Conservation (phyloP, 768 basidiomycete species). For the Suillus plorans region DNA sequence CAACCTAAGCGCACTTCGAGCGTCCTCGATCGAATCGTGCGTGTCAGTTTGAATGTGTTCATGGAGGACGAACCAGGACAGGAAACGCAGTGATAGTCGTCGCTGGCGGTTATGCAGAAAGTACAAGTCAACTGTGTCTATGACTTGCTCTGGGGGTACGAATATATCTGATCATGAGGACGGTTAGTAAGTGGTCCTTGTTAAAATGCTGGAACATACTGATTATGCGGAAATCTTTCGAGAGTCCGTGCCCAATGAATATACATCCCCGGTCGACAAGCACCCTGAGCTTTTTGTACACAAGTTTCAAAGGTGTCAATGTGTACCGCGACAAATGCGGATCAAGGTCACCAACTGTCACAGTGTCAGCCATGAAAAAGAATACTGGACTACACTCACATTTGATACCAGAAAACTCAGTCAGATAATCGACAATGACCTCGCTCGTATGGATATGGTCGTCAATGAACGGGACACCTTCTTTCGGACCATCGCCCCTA, state of each 20-base stretch:
- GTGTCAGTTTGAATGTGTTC: conserved; percentile 91
- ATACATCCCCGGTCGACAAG: conserved; percentile 94
- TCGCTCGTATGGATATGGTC: conserved; percentile 98
- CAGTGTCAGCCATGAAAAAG: conserved; percentile 8
- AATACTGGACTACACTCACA: conserved; percentile 48
- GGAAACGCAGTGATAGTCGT: conserved; percentile 86
- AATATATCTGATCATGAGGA: conserved; percentile 69
- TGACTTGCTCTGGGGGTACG: conserved; percentile 92
- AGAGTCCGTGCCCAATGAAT: conserved; percentile 95
- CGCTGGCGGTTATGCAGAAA: conserved; percentile 80
- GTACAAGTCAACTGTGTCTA: conserved; percentile 98
- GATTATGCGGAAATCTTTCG: conserved; percentile 98
- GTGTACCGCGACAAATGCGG: conserved; percentile 81
- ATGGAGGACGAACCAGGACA: conserved; percentile 91
- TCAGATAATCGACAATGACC: conserved; percentile 92
- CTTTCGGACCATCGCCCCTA: conserved; percentile 77
- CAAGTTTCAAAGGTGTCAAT: conserved; percentile 93
- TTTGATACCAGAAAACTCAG: conserved; percentile 94
- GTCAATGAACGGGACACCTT: conserved; percentile 92
- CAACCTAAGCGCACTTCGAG: conserved; percentile 78
- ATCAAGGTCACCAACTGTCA: conserved; percentile 87
- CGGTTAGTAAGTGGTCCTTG: neutral
- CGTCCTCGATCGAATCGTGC: conserved; percentile 99
- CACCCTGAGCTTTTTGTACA: conserved; percentile 94
- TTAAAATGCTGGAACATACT: conserved; percentile 52